Base-by-base conservation (phyloP, 768 basidiomycete species). In the Hortiboletus flavorubellus region DNA sequence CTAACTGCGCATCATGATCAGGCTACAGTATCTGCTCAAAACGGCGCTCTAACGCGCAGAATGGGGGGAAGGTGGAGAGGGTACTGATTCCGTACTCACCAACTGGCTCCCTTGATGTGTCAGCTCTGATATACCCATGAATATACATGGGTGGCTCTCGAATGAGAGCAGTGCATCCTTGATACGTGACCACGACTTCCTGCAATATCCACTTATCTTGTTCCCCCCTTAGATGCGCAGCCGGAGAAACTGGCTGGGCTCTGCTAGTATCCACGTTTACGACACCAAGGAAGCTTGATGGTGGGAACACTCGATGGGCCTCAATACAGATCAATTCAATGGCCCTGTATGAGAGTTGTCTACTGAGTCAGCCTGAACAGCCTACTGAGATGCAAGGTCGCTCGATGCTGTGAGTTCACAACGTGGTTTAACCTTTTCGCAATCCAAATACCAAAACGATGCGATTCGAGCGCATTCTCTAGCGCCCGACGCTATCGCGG, bases 341-440 rank as follows among this genome's bases (percentile, higher is more conserved):
- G 5, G 34, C 43, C 38, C 26, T 44, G 37, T 39, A 16, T 29
- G 16, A 31, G 15, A 40, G 45, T 23, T 34, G 26, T 37, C 46
- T 5, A n/a, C 46, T 29, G 41, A 61, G 45, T 53, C 51, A 30
- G 39, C 42, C 21, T 11, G 16, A 12, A 47, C 29, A 9, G 23
- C 23, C 44, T 21, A 21, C 21, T 2, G n/a, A 43, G 26, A 42
- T 26, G 11, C 33, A 31, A n/a, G 26, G 30, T 12, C 5, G 30
- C 6, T 34, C n/a, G n/a, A 39, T 16, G 35, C 33, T 49, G 48
- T 53, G 51, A 39, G 45, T 8, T 29, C 31, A 45, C 46, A 65
- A 65, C 65, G 64, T 65, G 64, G 62, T n/a, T 67, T 65, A 65
- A 35, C 50, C 62, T 65, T 66, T 55, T 45, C 41, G 37, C 39